Evolutionary conservation across 2,329 filamentous ascomycete species (phyloP).

Genomic region (Arthrobotrys musiformis): DNA sequence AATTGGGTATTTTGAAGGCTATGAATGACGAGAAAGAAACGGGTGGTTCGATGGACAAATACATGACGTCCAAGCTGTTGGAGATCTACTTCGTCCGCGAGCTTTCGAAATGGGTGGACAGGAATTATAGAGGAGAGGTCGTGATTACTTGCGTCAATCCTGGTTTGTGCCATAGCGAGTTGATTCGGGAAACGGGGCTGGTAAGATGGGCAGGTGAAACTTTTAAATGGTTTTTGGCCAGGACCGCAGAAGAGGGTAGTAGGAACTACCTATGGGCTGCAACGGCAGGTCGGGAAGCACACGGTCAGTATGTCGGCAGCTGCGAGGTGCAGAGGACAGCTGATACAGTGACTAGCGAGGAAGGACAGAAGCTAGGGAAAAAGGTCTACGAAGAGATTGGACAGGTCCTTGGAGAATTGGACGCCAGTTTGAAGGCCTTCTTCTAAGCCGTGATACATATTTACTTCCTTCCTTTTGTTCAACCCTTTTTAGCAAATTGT

Average conservation of each 20-base stretch:
- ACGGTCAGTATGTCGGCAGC: slow-evolving; percentile 58
- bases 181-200: slow-evolving; percentile 26
- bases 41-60: slow-evolving; percentile 31
- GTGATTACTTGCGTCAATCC: slow-evolving; percentile 56
- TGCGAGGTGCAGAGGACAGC: slow-evolving; percentile 48
- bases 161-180: slow-evolving; percentile 55
- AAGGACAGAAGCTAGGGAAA: slow-evolving; percentile 29
- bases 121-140: slow-evolving; percentile 42
- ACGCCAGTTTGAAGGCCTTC: slow-evolving; percentile 11
- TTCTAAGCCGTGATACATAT: slow-evolving; percentile 7
- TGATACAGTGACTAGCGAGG: slow-evolving; percentile 31
- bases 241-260: slow-evolving; percentile 61
- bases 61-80: slow-evolving; percentile 56
- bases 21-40: slow-evolving; percentile 52
- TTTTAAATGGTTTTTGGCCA: slow-evolving; percentile 44
- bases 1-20: slow-evolving; percentile 37
- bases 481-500: too few relatives aligned
- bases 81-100: slow-evolving; percentile 52
- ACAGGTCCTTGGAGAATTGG: slow-evolving; percentile 12
- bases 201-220: background rate
- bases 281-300: slow-evolving; percentile 50
- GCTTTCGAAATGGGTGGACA: slow-evolving; percentile 51
- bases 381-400: slow-evolving; percentile 49
- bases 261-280: slow-evolving; percentile 60
- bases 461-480: background rate